Percentiles rank a stretch among this genome's conserved stretches.
These are phyloP conservation scores for Fraxinus pennsylvanica DNA, from an alignment of 257 asterid species.

Conservation along the genomic window DNA sequence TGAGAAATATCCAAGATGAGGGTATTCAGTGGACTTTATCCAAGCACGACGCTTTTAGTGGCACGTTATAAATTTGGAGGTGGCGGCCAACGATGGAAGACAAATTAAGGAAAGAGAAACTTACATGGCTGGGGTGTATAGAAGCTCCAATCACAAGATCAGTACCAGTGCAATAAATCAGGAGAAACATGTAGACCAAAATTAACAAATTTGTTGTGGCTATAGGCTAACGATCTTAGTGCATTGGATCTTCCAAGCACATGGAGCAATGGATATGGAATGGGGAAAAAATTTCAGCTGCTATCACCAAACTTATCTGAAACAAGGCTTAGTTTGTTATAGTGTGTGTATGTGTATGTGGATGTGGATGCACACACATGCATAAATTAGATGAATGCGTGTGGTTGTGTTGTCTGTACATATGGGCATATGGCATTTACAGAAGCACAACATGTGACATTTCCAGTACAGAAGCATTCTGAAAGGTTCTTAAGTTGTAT, in stretches of 20 bases:
- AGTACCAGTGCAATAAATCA: not conserved
- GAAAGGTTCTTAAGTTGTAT: not conserved
- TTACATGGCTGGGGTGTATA: not conserved
- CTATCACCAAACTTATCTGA: not conserved
- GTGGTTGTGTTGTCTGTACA: not conserved
- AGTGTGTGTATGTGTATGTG: not conserved
- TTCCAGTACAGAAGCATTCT: not conserved
- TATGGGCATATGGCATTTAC: not conserved
- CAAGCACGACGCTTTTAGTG: not conserved
- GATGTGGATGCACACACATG: not conserved
- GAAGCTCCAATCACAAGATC: not conserved
- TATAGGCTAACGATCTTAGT: not conserved
- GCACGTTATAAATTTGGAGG: not conserved
- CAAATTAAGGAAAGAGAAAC: not conserved
- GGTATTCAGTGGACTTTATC: not conserved
- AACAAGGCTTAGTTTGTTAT: not conserved
- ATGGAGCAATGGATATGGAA: not conserved
- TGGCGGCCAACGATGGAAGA: not conserved
- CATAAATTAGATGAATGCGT: not conserved
- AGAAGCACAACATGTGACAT: not conserved
- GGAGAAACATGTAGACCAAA: not conserved
- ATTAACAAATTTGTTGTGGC: not conserved
- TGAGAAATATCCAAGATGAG: not conserved
- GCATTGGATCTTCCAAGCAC: not conserved
- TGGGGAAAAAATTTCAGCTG: not conserved